Conservation (phyloP, 768 basidiomycete species). For the Clathrus columnatus region DNA sequence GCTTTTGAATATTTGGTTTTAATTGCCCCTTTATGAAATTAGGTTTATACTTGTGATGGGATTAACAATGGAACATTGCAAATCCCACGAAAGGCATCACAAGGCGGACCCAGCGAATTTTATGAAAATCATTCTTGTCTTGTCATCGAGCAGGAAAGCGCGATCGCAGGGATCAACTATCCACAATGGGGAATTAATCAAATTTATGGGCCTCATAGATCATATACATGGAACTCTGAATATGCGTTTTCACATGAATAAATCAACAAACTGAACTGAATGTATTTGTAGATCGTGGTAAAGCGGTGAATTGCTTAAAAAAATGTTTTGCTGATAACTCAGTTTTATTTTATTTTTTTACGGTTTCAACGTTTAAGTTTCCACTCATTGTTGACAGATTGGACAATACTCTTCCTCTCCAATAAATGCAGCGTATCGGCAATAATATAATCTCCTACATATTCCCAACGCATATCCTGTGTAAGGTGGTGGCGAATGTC, state of each 20-base stretch:
- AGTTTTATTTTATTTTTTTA: too few relatives aligned
- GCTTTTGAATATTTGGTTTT: neutral
- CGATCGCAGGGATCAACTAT: conserved; percentile 3
- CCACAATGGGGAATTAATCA: neutral
- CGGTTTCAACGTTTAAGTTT: too few relatives aligned
- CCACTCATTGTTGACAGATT: too few relatives aligned
- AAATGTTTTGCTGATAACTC: too few relatives aligned
- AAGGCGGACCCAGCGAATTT: neutral
- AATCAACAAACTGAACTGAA: neutral
- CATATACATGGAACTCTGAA: conserved; percentile 1
- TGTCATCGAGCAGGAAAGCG: conserved; percentile 14
- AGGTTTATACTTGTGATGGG: conserved; percentile 3
- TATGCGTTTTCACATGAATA: neutral
- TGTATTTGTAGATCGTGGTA: neutral
- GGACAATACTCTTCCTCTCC: conserved; percentile 21
- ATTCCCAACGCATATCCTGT: conserved; percentile 57
- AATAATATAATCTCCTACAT: conserved; percentile 55
- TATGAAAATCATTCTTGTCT: conserved; percentile 16
- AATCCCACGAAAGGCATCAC: conserved; percentile 9
- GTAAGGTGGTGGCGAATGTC: conserved; percentile 39
- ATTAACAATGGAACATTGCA: conserved; percentile 6
- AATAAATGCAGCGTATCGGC: conserved; percentile 50
- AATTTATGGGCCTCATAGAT: conserved; percentile 1
- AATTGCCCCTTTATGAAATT: neutral
- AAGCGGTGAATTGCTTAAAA: too few relatives aligned